These are phyloP conservation scores for Tetrahymena thermophila DNA, from an alignment of 73 alveolate genomes.

Conservation along the genomic window DNA sequence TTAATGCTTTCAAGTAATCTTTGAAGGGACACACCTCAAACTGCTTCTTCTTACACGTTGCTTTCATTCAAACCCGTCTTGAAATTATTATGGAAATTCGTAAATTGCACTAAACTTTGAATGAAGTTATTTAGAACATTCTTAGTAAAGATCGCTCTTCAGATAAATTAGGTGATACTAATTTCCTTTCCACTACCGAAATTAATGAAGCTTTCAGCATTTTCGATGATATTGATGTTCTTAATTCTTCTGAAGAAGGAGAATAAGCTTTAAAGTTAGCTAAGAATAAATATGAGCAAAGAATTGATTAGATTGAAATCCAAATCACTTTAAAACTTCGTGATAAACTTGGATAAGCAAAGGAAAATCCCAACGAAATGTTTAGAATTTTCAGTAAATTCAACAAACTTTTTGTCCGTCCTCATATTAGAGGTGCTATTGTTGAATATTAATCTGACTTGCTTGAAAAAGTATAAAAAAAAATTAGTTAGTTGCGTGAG, in stretches of 20 bases:
- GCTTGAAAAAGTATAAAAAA: slow-evolving; percentile 61
- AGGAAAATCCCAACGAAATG: slow-evolving; percentile 76
- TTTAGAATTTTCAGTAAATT: slow-evolving; percentile 83
- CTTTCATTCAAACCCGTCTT: slow-evolving; percentile 40
- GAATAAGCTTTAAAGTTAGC: slow-evolving; percentile 71
- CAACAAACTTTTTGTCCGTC: slow-evolving; percentile 80
- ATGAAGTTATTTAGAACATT: slow-evolving; percentile 57
- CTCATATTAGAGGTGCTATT: slow-evolving; percentile 84
- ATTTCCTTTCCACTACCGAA: slow-evolving; percentile 44
- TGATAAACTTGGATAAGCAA: slow-evolving; percentile 85
- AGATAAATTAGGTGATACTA: slow-evolving; percentile 37
- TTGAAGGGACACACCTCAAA: background rate
- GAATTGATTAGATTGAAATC: slow-evolving; percentile 78
- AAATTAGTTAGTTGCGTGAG: slow-evolving; percentile 57
- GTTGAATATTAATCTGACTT: slow-evolving; percentile 88
- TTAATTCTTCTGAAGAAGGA: slow-evolving; percentile 81
- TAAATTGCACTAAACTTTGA: slow-evolving; percentile 66
- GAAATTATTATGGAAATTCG: slow-evolving; percentile 62
- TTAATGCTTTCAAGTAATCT: background rate
- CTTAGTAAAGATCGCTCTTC: slow-evolving; percentile 41
- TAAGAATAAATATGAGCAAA: slow-evolving; percentile 63
- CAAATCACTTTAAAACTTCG: slow-evolving; percentile 72
- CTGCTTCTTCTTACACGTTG: background rate
- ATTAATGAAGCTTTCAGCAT: slow-evolving; percentile 72
- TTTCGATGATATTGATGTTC: slow-evolving; percentile 67